phyloP scores from a whole-genome alignment of 2,329 filamentous ascomycete species.

The Colletotrichum echinochloae region DNA sequence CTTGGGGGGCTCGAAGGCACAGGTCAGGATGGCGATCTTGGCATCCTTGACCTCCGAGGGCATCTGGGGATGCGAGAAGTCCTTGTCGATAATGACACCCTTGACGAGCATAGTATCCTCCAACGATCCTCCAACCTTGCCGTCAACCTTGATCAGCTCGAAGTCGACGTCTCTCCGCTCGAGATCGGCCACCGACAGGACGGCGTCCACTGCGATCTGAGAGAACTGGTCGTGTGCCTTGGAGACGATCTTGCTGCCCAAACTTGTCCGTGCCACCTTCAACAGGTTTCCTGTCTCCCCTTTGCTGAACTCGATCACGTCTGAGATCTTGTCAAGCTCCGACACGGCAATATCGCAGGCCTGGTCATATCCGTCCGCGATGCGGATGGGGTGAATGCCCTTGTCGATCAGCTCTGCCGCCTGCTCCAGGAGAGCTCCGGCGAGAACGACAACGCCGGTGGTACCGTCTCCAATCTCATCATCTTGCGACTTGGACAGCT shows the following conservation, averaged over 20 bases:
- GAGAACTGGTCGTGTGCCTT: slow-evolving; percentile 99
- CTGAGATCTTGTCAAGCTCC: slow-evolving; percentile 92
- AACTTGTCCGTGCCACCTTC: slow-evolving; percentile 93
- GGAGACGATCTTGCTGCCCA: slow-evolving; percentile 99
- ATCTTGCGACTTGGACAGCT: slow-evolving; percentile 98
- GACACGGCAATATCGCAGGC: slow-evolving; percentile 96
- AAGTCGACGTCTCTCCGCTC: slow-evolving; percentile 98
- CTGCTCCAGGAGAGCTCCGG: slow-evolving; percentile 94
- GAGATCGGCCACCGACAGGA: slow-evolving; percentile 94
- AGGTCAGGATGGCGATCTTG: slow-evolving; percentile 97
- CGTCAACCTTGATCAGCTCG: slow-evolving; percentile 98
- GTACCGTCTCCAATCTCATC: slow-evolving; percentile 99
- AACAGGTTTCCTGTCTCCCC: slow-evolving; percentile 86
- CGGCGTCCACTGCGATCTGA: slow-evolving; percentile 96
- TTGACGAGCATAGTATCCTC: slow-evolving; percentile 96
- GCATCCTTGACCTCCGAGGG: slow-evolving; percentile 93
- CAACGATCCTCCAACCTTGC: slow-evolving; percentile 93
- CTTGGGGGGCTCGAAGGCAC: slow-evolving; percentile 98
- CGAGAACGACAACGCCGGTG: slow-evolving; percentile 95
- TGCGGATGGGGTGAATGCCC: slow-evolving; percentile 98
- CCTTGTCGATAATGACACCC: slow-evolving; percentile 98
- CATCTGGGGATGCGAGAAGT: slow-evolving; percentile 99
- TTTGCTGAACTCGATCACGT: slow-evolving; percentile 86
- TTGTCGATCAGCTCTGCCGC: slow-evolving; percentile 99
- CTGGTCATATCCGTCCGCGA: slow-evolving; percentile 97